Percentiles rank a stretch among this genome's conserved stretches.
Conservation (phyloP, 2,329 filamentous ascomycete species). For the Calonectria henricotiae region DNA sequence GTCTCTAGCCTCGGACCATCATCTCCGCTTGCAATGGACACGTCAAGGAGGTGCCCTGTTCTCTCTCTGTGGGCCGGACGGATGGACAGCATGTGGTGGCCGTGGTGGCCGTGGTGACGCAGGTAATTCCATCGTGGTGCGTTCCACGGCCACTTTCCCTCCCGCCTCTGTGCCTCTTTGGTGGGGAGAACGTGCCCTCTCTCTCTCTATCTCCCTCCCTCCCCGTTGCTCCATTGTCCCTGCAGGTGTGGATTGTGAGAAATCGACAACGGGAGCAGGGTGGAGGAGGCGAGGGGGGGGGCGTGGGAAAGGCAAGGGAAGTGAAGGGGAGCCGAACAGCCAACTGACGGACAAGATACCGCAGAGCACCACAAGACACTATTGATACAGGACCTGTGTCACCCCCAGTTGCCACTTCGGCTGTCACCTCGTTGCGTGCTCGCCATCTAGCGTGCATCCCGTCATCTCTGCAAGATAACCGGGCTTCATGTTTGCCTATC, state of each 20-base stretch:
- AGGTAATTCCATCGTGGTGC: neutral
- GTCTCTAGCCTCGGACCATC: conserved; percentile 6
- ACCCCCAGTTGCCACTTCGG: conserved; percentile 1
- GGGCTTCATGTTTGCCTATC: conserved; percentile 3
- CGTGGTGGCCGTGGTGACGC: neutral
- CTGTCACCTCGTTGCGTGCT: conserved; percentile 20
- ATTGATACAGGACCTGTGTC: neutral
- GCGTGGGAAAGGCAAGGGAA: neutral
- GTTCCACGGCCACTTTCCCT: too few species aligned
- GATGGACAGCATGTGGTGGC: neutral
- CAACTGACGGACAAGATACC: too few species aligned
- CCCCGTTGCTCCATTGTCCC: too few species aligned
- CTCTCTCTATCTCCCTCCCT: too few species aligned
- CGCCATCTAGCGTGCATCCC: conserved; percentile 14
- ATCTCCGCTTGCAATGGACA: conserved; percentile 20
- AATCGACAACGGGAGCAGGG: neutral
- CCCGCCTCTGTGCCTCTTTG: too few species aligned
- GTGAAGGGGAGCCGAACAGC: too few species aligned
- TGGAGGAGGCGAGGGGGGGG: neutral
- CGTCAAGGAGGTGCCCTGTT: conserved; percentile 8
- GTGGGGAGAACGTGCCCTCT: neutral
- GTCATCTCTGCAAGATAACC: conserved; percentile 23
- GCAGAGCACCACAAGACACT: neutral
- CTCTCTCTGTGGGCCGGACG: neutral
- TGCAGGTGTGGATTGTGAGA: too few species aligned